These are phyloP conservation scores for Venturia carpophila DNA, from an alignment of 2,329 filamentous ascomycete genomes.

Conservation along the genomic window DNA sequence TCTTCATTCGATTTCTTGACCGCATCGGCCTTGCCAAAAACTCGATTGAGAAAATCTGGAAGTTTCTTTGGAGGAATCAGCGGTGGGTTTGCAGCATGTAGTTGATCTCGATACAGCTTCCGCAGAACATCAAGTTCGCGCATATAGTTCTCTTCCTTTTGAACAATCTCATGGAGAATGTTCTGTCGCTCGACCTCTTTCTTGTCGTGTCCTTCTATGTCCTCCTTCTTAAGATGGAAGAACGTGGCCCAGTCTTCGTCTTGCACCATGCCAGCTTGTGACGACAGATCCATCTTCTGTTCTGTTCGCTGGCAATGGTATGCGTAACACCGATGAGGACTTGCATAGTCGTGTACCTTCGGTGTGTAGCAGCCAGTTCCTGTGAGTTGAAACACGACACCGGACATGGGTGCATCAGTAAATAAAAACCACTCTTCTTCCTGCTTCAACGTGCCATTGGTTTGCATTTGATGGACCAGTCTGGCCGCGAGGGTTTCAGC, in stretches of 20 bases:
- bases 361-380: slow-evolving; percentile 86
- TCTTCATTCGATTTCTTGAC: slow-evolving; percentile 91
- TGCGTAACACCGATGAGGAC: slow-evolving; percentile 77
- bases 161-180: slow-evolving; percentile 89
- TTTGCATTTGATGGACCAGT: slow-evolving; percentile 73
- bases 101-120: slow-evolving; percentile 74
- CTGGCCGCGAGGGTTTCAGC: slow-evolving; percentile 76
- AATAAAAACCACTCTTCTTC: slow-evolving; percentile 99
- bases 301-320: slow-evolving; percentile 88
- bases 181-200: slow-evolving; percentile 93
- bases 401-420: slow-evolving; percentile 68
- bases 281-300: slow-evolving; percentile 85
- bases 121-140: slow-evolving; percentile 79
- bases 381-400: slow-evolving; percentile 88
- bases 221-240: slow-evolving; percentile 74
- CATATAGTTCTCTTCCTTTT: slow-evolving; percentile 86
- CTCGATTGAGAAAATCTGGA: slow-evolving; percentile 69
- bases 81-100: slow-evolving; percentile 63
- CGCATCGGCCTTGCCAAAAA: slow-evolving; percentile 85
- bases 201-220: slow-evolving; percentile 61
- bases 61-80: slow-evolving; percentile 74
- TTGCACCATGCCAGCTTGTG: slow-evolving; percentile 59
- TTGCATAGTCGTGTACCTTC: slow-evolving; percentile 62
- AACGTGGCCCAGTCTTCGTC: slow-evolving; percentile 79
- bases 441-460: slow-evolving; percentile 65